Percentiles rank a stretch among this genome's conserved stretches.
phyloP scores from a whole-genome alignment of 352 stramenopile genomes.

The Phytophthora pini region DNA sequence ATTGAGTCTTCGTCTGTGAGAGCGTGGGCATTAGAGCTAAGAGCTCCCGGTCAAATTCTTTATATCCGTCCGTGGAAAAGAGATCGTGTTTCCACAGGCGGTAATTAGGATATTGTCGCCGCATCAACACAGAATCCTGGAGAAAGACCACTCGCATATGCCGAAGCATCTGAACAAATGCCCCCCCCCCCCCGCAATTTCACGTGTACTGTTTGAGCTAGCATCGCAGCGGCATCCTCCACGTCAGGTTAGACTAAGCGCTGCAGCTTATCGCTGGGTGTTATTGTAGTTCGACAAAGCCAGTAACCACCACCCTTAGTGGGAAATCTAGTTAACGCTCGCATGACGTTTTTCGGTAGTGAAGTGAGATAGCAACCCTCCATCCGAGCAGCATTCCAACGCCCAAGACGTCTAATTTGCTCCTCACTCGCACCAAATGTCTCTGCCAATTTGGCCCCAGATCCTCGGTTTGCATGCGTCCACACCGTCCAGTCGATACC shows the following conservation, averaged over 20 bases:
- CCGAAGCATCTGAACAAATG: conserved; percentile 4
- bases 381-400: conserved; percentile 1
- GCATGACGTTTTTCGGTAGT: conserved; percentile 3
- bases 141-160: conserved; percentile 10
- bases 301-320: background rate
- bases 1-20: too few relatives aligned
- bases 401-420: background rate
- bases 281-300: background rate
- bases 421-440: background rate
- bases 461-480: conserved; percentile 9
- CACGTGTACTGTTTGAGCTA: background rate
- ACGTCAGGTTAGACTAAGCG: background rate
- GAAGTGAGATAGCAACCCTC: conserved; percentile 1
- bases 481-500: conserved; percentile 7
- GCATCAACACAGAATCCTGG: background rate
- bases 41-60: too few relatives aligned
- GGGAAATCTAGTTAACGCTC: background rate
- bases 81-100: conserved; percentile 5
- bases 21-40: too few relatives aligned
- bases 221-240: background rate
- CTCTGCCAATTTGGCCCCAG: conserved; percentile 5
- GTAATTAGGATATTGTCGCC: background rate
- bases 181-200: background rate
- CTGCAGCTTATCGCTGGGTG: background rate
- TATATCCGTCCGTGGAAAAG: background rate